A percentile compares a stretch with the other conserved stretches of the same genome.
Conservation (phyloP, 2,329 filamentous ascomycete genomes). For the Trichoderma gracile region DNA sequence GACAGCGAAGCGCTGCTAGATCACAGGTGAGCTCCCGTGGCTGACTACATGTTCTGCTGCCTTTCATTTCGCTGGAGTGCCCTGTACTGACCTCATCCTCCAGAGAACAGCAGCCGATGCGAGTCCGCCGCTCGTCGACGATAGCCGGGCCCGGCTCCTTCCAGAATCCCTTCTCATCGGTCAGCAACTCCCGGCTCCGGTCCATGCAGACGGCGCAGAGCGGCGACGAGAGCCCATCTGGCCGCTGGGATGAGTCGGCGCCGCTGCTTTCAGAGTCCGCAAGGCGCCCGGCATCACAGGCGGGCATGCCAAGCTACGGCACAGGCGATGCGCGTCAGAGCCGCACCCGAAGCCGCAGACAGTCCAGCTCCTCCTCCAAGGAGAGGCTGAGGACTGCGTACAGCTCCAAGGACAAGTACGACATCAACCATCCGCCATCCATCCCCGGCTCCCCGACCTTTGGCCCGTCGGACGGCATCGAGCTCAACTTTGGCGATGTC, state of each 20-base stretch:
- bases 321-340: conserved; percentile 42
- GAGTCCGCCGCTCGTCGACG: conserved; percentile 62
- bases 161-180: conserved; percentile 38
- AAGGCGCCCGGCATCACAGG: conserved; percentile 31
- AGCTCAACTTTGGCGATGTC: conserved; percentile 65
- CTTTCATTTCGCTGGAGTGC: neutral
- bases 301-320: conserved; percentile 44
- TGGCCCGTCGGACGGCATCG: conserved; percentile 49
- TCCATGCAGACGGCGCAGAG: conserved; percentile 41
- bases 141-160: conserved; percentile 41
- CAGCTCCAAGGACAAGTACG: conserved; percentile 50
- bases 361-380: conserved; percentile 55
- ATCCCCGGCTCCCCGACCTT: conserved; percentile 62
- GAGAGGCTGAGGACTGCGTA: conserved; percentile 42
- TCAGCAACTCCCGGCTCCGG: conserved; percentile 40
- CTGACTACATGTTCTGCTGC: neutral
- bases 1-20: conserved; percentile 88
- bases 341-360: conserved; percentile 45
- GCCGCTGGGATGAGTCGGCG: conserved; percentile 50
- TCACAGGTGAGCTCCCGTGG: conserved; percentile 62
- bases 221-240: conserved; percentile 49
- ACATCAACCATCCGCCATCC: conserved; percentile 69
- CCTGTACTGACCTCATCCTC: neutral
- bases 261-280: conserved; percentile 52
- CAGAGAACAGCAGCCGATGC: conserved; percentile 62